Evolutionary conservation across 2,329 filamentous ascomycete genomes (phyloP), one percentile per base, ranked within the genome.

Genomic region (Pseudogymnoascus sp.): DNA sequence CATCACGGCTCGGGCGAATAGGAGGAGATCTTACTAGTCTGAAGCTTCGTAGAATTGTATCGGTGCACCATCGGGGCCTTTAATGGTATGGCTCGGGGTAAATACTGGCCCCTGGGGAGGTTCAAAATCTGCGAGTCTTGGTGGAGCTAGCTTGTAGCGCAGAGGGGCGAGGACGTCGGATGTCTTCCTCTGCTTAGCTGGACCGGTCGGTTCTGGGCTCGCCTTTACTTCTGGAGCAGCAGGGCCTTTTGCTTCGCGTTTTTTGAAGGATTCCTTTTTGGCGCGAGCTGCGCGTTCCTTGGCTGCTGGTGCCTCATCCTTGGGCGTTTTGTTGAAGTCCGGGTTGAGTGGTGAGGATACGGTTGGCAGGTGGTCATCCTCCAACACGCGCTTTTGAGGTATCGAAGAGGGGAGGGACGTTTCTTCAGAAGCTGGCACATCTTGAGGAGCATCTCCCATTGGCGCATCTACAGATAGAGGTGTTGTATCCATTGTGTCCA

Each of bases 301-400:
- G 7, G 68, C 66, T 13, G 69, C 60, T 10, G 68, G 67, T 1
- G 66, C 69, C 25, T 65, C 63, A 31, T 87, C 73, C 86, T 87
- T 35, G 76, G 75, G 61, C 80, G 77, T 27, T 69, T 71, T 39
- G 77, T 78, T 83, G 65, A 81, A 79, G 51, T 88, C 84, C 55
- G 86, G 85, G 68, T 92, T 92, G 65, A 92, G 81, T 29, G 89
- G 89, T 9, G 89, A 92, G 2, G 89, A 85, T 1, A 91, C 80
- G 10, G 85, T 81, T 4, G 89, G 89, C 64, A 81, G 81, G 73
- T 92, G 86, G 71, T 84, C 84, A 68, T 90, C 87, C 64, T 89
- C 87, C 31, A 88, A 79, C 21, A 79, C 77, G 63, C 87, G 85
- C 70, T 89, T 89, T 71, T 87, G 81, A 3, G 86, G 84, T 25